Evolutionary conservation across 2,329 filamentous ascomycete genomes (phyloP), one percentile per base, ranked within the genome.

Genomic region (Leptodontidium sp.): DNA sequence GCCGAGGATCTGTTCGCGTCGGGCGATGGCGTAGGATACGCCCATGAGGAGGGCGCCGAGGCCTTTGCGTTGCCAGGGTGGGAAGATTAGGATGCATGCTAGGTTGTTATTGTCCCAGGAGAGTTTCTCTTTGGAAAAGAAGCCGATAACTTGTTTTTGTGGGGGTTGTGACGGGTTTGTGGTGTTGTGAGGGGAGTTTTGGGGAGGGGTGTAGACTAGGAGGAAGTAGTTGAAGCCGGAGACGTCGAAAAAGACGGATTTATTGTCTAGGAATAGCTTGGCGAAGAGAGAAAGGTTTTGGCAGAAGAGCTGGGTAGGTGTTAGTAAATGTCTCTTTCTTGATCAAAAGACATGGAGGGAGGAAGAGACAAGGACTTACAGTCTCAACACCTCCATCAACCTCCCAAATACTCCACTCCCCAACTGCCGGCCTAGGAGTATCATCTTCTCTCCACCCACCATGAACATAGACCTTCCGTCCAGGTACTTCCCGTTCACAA

Each of bases 61-160:
- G 1, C 95, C 94, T 73, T 93, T 94, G 71, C 92, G 90, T 80
- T 98, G 95, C 89, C 95, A 98, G 0, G 96, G 96, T 1, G 96
- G 96, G 77, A 98, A 98, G 17, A 98, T 88, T 7, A 98, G 85
- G 74, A 99, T 99, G 78, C 96, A 99, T 0, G 96, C 96, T 5
- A 99, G 86, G 74, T 98, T 99, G 80, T 99, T 98, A 77, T 95
- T 94, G 77, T 99, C 96, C 95, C 96, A 99, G 3, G 93, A 97
- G 85, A 98, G 92, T 80, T 98, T 98, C 80, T 99, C 96, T 79
- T 99, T 98, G 72, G 93, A 97, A 83, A 98, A 99, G 85, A 98
- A 98, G n/a, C 96, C 96, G 0, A 95, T 88, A 38, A 98, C 90
- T 77, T 91, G 88, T 24, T 80, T 77, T 50, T 80, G 78, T 24